Evolutionary conservation across 345 rosid genomes (phyloP), one percentile per base, ranked within the genome.

Genomic region (Dimocarpus longan): DNA sequence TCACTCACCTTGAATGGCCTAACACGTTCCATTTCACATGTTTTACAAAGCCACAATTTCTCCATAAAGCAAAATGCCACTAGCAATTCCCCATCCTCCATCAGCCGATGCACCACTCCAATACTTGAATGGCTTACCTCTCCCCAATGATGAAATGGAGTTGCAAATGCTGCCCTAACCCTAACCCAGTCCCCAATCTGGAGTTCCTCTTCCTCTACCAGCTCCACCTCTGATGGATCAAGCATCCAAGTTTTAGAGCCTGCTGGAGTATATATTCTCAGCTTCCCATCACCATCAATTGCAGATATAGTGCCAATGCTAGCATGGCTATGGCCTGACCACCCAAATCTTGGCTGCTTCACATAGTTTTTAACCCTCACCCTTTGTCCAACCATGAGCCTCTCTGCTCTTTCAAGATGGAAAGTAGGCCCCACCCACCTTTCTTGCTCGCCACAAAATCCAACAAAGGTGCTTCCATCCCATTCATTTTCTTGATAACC

Each of bases 181-280:
- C 78, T 86, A 44, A 96, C 98, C 99, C 99, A 94, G 76, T 92
- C 97, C 70, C 99, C 98, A 24, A 96, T 90, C 66, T 43, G 79
- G 83, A 94, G 86, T 83, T 90, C 97, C 77, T 91, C 93, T 81
- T 93, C 98, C 78, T 94, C 90, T 21, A 94, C 90, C 74, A 89
- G 76, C 87, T 90, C 97, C 75, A 91, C 98, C 84, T 96, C 98
- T 0, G 97, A 85, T 11, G 99, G 97, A 78, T 96, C 98, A 46
- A 96, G 95, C 98, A 93, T 92, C 99, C 99, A 96, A 56, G 96
- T 89, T 84, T 90, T 96, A 44, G 97, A 88, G 69, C 97, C 97
- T 1, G 85, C 95, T 19, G 99, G 97, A 71, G 95, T 94, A 83
- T 91, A 93, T 84, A 96, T 94, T 80, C 98, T 87, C 78, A 96